phyloP scores from a whole-genome alignment of 306 rosid species.

The Amphicarpaea edgeworthii region DNA sequence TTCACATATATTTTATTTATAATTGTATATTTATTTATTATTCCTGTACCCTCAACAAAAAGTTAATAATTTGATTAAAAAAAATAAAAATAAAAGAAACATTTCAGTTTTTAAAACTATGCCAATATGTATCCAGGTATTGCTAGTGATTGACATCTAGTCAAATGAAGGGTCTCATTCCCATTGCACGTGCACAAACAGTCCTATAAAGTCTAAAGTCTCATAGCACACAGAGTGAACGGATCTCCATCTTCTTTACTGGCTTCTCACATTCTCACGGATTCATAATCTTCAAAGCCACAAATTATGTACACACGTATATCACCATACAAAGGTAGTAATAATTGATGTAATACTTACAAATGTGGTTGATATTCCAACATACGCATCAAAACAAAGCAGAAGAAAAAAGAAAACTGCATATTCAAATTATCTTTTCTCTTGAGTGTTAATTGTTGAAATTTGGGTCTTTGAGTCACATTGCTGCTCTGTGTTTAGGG shows the following conservation, averaged over 20 bases:
- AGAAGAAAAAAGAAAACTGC: neutral
- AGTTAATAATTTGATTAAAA: no score
- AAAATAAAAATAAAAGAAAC: no score
- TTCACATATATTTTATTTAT: no score
- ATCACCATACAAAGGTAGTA: neutral
- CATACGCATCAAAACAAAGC: neutral
- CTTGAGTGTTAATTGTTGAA: neutral
- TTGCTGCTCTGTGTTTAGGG: neutral
- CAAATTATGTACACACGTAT: neutral
- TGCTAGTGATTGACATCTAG: neutral
- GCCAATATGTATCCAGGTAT: conserved; percentile 2
- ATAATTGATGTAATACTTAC: neutral
- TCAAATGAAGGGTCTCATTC: neutral
- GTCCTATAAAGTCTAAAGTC: neutral
- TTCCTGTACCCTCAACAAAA: no score
- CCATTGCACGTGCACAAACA: conserved; percentile 5
- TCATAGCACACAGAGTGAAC: neutral
- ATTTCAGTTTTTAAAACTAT: no score
- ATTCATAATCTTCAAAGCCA: neutral
- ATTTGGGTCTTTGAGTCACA: neutral
- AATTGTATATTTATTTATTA: no score
- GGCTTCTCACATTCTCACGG: neutral
- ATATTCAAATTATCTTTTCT: neutral
- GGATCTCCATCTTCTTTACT: neutral
- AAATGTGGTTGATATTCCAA: neutral